Conservation (phyloP, 306 rosid genomes). For the Styphnolobium japonicum region DNA sequence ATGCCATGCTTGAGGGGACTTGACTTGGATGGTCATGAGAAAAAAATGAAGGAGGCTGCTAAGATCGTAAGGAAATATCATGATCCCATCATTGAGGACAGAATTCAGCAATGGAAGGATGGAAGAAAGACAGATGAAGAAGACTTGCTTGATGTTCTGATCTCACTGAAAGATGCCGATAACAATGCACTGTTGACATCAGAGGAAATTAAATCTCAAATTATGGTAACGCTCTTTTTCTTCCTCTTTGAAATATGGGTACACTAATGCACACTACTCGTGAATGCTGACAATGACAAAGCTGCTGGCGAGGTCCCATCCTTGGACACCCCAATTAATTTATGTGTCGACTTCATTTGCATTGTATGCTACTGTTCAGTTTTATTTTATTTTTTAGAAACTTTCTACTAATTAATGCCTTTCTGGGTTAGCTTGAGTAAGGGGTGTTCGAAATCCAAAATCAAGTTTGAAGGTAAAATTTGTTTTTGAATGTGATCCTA, state of each 20-base stretch:
- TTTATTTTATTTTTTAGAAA: too few species aligned
- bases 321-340: too few species aligned
- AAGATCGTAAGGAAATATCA: not conserved
- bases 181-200: conserved; percentile 7
- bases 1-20: conserved; percentile 17
- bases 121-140: conserved; percentile 21
- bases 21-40: conserved; percentile 33
- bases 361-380: too few species aligned
- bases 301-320: too few species aligned
- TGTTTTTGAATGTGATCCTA: too few species aligned
- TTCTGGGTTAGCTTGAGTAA: too few species aligned
- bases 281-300: too few species aligned
- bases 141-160: conserved; percentile 43
- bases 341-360: too few species aligned
- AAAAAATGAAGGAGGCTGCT: not conserved
- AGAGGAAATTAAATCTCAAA: conserved; percentile 36
- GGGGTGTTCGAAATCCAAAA: too few species aligned
- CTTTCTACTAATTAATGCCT: too few species aligned
- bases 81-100: conserved; percentile 31
- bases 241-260: not conserved
- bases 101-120: conserved; percentile 28
- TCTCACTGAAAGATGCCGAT: conserved; percentile 15
- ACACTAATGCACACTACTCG: not conserved
- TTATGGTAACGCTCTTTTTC: conserved; percentile 10
- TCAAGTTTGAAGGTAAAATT: too few species aligned